These are phyloP conservation scores for Pseudodiploospora longispora DNA, from an alignment of 2,329 filamentous ascomycete species.

Conservation along the genomic window DNA sequence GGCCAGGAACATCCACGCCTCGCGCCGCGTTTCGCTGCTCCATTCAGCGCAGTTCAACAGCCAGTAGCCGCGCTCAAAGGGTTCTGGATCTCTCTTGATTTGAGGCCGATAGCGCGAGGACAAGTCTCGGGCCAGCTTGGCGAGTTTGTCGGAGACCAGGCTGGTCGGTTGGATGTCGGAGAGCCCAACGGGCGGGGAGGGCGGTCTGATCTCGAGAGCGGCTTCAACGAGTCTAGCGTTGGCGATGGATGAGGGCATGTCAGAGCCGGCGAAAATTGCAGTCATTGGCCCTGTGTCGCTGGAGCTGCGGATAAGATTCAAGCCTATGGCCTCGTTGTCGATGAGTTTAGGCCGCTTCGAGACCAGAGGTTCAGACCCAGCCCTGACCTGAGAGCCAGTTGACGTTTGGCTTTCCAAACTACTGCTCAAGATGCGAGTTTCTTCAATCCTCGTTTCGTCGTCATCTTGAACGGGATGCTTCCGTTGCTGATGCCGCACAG, in stretches of 20 bases:
- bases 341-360: slow-evolving; percentile 18
- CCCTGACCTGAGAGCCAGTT: slow-evolving; percentile 12
- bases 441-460: slow-evolving; percentile 10
- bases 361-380: slow-evolving; percentile 23
- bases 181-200: slow-evolving; percentile 43
- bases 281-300: slow-evolving; percentile 20
- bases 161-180: slow-evolving; percentile 36
- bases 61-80: slow-evolving; percentile 75
- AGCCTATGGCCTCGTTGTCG: slow-evolving; percentile 6
- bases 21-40: slow-evolving; percentile 36
- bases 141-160: slow-evolving; percentile 51
- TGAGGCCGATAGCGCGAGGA: slow-evolving; percentile 44
- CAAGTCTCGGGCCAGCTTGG: slow-evolving; percentile 40
- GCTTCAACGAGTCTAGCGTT: slow-evolving; percentile 16
- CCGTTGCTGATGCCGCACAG: not conserved
- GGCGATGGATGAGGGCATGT: slow-evolving; percentile 7
- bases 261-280: too few relatives aligned
- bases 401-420: slow-evolving; percentile 16
- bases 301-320: slow-evolving; percentile 17
- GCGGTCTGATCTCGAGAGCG: slow-evolving; percentile 43
- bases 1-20: slow-evolving; percentile 55
- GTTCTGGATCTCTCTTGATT: slow-evolving; percentile 24
- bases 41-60: slow-evolving; percentile 50
- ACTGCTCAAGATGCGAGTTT: slow-evolving; percentile 26
- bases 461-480: slow-evolving; percentile 3